These are phyloP conservation scores for Hemerocallis citrina DNA, from an alignment of 106 monocot genomes.

Conservation along the genomic window DNA sequence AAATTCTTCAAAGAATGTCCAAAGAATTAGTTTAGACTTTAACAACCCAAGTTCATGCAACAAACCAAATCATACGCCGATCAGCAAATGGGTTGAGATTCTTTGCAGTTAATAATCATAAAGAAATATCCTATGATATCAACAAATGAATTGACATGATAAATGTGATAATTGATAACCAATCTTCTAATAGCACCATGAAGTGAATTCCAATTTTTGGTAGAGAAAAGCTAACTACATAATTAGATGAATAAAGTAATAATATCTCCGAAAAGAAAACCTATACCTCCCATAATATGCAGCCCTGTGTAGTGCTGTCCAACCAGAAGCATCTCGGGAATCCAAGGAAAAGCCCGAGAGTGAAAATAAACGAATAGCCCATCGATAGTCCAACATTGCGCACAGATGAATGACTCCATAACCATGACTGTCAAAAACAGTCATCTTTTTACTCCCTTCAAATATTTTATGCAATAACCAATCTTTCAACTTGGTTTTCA, in stretches of 20 bases:
- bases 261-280: constrained; percentile 1
- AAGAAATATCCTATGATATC: neutral
- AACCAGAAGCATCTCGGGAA: constrained; percentile 83
- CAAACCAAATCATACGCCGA: too few relatives aligned
- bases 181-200: too few relatives aligned
- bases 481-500: constrained; percentile 80
- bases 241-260: neutral
- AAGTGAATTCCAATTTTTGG: neutral
- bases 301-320: constrained; percentile 98
- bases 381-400: constrained; percentile 69
- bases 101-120: neutral
- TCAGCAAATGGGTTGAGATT: neutral
- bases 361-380: constrained; percentile 62
- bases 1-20: too few relatives aligned
- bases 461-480: constrained; percentile 69
- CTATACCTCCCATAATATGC: constrained; percentile 74
- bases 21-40: too few relatives aligned
- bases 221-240: neutral
- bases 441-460: constrained; percentile 63
- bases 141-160: neutral
- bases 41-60: too few relatives aligned
- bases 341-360: constrained; percentile 81
- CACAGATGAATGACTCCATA: constrained; percentile 92
- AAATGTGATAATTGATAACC: neutral
- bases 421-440: constrained; percentile 55